A percentile compares a stretch with the other conserved stretches of the same genome.
phyloP scores from a whole-genome alignment of 2,329 filamentous ascomycete species.

The Tolypocladium guangdongense region DNA sequence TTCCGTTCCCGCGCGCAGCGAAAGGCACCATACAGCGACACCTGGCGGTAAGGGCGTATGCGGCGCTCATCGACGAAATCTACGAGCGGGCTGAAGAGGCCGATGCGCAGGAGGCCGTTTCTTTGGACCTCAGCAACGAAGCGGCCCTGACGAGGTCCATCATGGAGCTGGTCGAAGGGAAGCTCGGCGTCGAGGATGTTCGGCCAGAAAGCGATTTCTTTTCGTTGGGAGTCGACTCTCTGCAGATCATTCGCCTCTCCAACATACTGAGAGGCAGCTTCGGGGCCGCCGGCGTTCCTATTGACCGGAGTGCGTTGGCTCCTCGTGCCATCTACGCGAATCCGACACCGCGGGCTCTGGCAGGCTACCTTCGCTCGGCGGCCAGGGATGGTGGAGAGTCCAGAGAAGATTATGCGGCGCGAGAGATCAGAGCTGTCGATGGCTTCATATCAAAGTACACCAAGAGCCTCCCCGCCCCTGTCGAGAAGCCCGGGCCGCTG shows the following conservation, averaged over 20 bases:
- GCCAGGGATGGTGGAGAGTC: conserved; percentile 3
- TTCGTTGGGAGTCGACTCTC: conserved; percentile 25
- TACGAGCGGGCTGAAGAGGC: conserved; percentile 19
- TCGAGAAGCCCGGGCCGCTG: conserved; percentile 12
- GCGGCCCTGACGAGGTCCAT: conserved; percentile 13
- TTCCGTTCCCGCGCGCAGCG: conserved; percentile 30
- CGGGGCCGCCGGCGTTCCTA: conserved; percentile 6
- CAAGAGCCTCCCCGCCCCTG: conserved; percentile 10
- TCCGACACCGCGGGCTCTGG: conserved; percentile 15
- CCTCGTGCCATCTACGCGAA: conserved; percentile 18
- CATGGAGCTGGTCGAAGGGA: conserved; percentile 5
- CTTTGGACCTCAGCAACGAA: conserved; percentile 11
- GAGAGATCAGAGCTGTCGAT: conserved; percentile 3
- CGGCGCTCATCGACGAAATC: conserved; percentile 29
- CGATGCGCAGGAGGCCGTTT: neutral
- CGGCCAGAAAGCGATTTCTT: conserved; percentile 24
- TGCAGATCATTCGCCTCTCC: conserved; percentile 22
- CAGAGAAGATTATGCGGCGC: neutral
- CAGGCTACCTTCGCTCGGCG: conserved; percentile 4
- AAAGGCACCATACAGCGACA: conserved; percentile 36
- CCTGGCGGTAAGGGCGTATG: conserved; percentile 27
- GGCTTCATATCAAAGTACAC: conserved; percentile 18
- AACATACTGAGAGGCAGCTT: conserved; percentile 10
- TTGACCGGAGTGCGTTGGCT: conserved; percentile 6
- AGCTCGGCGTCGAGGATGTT: conserved; percentile 8